Conservation (phyloP, 495 filamentous ascomycete genomes). For the Annulohypoxylon nitens region DNA sequence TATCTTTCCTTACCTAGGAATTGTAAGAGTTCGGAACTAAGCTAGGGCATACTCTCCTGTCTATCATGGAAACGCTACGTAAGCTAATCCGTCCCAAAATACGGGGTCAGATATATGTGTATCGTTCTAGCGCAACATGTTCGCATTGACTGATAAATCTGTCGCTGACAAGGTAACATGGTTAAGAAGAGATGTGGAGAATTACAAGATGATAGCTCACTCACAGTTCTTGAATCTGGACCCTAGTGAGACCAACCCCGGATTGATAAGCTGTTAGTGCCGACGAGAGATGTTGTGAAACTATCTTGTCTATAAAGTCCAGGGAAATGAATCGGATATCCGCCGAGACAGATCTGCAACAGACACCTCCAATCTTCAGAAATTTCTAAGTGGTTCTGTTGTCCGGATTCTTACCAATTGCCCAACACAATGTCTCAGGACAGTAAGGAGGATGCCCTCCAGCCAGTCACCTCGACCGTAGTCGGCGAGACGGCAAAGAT, state of each 20-base stretch:
- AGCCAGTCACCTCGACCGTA: conserved; percentile 27
- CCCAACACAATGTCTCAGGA: conserved; percentile 31
- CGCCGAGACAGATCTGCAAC: conserved; percentile 12
- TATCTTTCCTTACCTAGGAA: conserved; percentile 16
- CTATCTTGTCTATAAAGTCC: conserved; percentile 37
- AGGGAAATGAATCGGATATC: conserved; percentile 13
- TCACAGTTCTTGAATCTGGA: conserved; percentile 4
- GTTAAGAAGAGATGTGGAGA: conserved; percentile 24
- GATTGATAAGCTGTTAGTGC: conserved; percentile 38
- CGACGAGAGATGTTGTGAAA: conserved; percentile 19
- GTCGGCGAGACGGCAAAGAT: conserved; percentile 30
- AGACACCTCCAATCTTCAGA: conserved; percentile 17
- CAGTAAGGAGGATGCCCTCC: conserved; percentile 28
- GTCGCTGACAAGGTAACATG: background rate
- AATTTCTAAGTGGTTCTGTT: background rate
- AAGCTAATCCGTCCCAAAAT: conserved; percentile 13
- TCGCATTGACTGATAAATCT: conserved; percentile 12
- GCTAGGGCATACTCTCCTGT: conserved; percentile 4
- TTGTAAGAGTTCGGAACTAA: conserved; percentile 18
- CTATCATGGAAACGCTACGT: conserved; percentile 4
- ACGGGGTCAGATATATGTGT: background rate
- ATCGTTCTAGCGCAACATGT: background rate
- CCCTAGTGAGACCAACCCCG: conserved; percentile 21
- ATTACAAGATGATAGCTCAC: conserved; percentile 16
- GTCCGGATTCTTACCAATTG: background rate